A percentile compares a stretch with the other conserved stretches of the same genome.
These are phyloP conservation scores for Cryphonectria naterciae DNA, from an alignment of 2,329 filamentous ascomycete genomes.

Conservation along the genomic window DNA sequence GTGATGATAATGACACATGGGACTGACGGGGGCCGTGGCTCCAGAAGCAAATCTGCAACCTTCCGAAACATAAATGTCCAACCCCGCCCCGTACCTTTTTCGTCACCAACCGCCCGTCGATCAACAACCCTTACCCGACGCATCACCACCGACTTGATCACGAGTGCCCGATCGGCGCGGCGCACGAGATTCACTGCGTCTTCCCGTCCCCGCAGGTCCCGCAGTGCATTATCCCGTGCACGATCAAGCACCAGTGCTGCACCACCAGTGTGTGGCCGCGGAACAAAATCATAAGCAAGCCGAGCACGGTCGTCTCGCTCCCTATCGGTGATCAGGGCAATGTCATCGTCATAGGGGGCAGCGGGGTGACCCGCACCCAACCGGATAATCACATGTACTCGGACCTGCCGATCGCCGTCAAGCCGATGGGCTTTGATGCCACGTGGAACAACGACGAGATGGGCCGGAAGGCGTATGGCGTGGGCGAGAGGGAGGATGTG, in stretches of 20 bases:
- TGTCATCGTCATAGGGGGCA: slow-evolving; percentile 12
- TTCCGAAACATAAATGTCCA: slow-evolving; percentile 17
- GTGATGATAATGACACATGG: neutral
- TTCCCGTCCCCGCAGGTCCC: slow-evolving; percentile 16
- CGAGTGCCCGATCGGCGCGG: slow-evolving; percentile 19
- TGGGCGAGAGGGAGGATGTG: neutral
- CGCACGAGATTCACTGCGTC: slow-evolving; percentile 25
- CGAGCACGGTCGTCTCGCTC: slow-evolving; percentile 1
- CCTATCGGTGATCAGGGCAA: neutral
- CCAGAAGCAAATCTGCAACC: slow-evolving; percentile 17
- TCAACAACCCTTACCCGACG: slow-evolving; percentile 17
- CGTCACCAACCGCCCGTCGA: slow-evolving; percentile 18
- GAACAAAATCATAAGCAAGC: slow-evolving; percentile 16
- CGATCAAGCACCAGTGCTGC: slow-evolving; percentile 23
- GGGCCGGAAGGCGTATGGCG: neutral
- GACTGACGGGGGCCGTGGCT: neutral
- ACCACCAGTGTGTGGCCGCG: slow-evolving; percentile 17
- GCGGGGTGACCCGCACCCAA: neutral
- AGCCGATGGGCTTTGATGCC: slow-evolving; percentile 13
- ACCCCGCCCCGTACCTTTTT: slow-evolving; percentile 21
- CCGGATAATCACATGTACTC: slow-evolving; percentile 5
- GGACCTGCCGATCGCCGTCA: slow-evolving; percentile 18
- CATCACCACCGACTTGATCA: slow-evolving; percentile 24
- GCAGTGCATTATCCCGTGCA: slow-evolving; percentile 22
- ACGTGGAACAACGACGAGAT: slow-evolving; percentile 19